A percentile compares a stretch with the other conserved stretches of the same genome.
Evolutionary conservation across 164 flowering plant species (phyloP).

Genomic region (Vitis labrusca): DNA sequence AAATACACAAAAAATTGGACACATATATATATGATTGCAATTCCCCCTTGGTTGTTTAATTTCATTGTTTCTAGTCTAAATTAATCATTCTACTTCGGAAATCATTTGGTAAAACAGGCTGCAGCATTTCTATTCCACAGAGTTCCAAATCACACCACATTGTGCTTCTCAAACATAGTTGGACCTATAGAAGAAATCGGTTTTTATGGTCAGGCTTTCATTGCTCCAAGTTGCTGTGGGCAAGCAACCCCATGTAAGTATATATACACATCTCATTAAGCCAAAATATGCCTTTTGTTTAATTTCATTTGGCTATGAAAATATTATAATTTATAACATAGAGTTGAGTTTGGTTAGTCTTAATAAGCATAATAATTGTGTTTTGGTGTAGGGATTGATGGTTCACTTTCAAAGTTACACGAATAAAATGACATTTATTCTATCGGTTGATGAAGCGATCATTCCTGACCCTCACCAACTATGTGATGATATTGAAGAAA

Average conservation of each 20-base stretch:
- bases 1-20: too few relatives aligned
- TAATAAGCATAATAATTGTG: too few relatives aligned
- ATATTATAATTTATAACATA: too few relatives aligned
- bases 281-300: too few relatives aligned
- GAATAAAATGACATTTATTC: constrained; percentile 32
- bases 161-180: constrained; percentile 12
- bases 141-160: constrained; percentile 2
- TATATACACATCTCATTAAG: too few relatives aligned
- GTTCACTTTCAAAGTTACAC: constrained; percentile 30
- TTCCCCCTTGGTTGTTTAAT: too few relatives aligned
- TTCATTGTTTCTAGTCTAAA: neutral
- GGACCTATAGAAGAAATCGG: constrained; percentile 20
- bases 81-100: too few relatives aligned
- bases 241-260: constrained; percentile 13
- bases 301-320: neutral
- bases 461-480: constrained; percentile 37
- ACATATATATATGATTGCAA: too few relatives aligned
- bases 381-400: constrained; percentile 24
- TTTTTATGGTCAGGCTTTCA: constrained; percentile 8
- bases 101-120: too few relatives aligned
- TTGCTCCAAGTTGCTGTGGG: constrained; percentile 14
- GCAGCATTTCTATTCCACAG: neutral
- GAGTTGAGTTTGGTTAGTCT: too few relatives aligned
- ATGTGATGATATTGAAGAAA: constrained; percentile 33
- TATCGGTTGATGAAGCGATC: constrained; percentile 31